Conservation (phyloP, 2,329 filamentous ascomycete species). For the Trichophyton equinum region DNA sequence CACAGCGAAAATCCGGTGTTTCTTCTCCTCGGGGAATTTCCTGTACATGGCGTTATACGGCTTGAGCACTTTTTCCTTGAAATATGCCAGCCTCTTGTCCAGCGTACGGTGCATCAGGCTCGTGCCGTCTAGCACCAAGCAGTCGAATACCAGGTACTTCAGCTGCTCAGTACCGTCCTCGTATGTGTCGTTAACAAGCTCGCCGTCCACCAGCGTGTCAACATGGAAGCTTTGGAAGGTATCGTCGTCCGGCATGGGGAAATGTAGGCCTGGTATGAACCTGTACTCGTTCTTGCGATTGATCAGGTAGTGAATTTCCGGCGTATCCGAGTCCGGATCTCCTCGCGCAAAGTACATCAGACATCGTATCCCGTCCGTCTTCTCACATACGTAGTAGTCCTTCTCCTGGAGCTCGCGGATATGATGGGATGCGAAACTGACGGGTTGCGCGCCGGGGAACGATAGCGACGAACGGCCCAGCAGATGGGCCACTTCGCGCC, state of each 20-base stretch:
- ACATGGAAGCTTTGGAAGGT: conserved; percentile 56
- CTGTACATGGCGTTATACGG: conserved; percentile 62
- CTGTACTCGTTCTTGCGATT: conserved; percentile 98
- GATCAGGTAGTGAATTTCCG: conserved; percentile 78
- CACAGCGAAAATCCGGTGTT: conserved; percentile 64
- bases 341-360: conserved; percentile 69
- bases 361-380: conserved; percentile 91
- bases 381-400: conserved; percentile 97
- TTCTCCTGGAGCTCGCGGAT: conserved; percentile 65
- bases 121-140: conserved; percentile 65
- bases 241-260: conserved; percentile 56
- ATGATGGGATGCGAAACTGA: conserved; percentile 76
- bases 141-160: conserved; percentile 88
- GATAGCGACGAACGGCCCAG: conserved; percentile 50
- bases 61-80: conserved; percentile 66
- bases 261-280: conserved; percentile 66
- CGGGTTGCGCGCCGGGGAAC: conserved; percentile 88
- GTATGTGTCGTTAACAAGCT: conserved; percentile 76
- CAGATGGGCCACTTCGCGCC: conserved; percentile 59
- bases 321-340: conserved; percentile 42
- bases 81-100: conserved; percentile 79
- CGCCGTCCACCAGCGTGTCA: conserved; percentile 78
- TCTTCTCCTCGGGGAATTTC: conserved; percentile 58
- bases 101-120: conserved; percentile 66
- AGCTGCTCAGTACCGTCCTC: conserved; percentile 55